Evolutionary conservation across 306 rosid genomes (phyloP).

Genomic region (Abrus pulchellus): DNA sequence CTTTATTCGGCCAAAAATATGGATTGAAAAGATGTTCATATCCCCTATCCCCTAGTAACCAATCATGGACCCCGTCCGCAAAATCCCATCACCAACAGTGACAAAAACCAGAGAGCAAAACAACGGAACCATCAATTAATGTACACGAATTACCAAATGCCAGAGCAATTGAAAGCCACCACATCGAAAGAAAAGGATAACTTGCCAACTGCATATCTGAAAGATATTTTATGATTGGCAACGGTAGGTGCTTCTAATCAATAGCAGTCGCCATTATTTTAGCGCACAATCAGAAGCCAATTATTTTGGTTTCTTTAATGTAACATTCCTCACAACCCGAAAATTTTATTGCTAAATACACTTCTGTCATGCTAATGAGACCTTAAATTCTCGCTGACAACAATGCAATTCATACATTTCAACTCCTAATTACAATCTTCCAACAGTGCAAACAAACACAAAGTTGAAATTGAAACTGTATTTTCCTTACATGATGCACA

Average conservation of each 20-base stretch:
- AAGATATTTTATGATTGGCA: constrained; percentile 39
- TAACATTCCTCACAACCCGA: constrained; percentile 37
- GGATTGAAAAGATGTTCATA: constrained; percentile 23
- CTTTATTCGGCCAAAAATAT: constrained; percentile 2
- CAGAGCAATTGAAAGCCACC: constrained; percentile 50
- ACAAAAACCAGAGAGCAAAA: constrained; percentile 27
- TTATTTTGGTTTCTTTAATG: constrained; percentile 16
- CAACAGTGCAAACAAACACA: constrained; percentile 32
- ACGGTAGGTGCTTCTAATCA: constrained; percentile 43
- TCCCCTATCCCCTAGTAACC: constrained; percentile 10
- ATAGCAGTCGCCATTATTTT: constrained; percentile 31
- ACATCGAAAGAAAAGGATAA: constrained; percentile 25
- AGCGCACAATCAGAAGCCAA: constrained; percentile 32
- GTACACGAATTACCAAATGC: constrained; percentile 34
- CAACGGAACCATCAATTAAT: constrained; percentile 39
- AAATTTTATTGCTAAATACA: neutral
- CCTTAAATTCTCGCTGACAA: neutral
- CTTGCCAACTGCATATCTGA: constrained; percentile 48
- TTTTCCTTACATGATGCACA: constrained; percentile 45
- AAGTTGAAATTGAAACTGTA: constrained; percentile 26
- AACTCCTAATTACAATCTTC: constrained; percentile 49
- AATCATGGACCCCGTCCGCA: constrained; percentile 37
- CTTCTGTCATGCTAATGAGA: neutral
- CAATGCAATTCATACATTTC: constrained; percentile 30
- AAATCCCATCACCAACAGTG: constrained; percentile 3